Conservation (phyloP, 352 stramenopile species). For the Pythium aquatile region DNA sequence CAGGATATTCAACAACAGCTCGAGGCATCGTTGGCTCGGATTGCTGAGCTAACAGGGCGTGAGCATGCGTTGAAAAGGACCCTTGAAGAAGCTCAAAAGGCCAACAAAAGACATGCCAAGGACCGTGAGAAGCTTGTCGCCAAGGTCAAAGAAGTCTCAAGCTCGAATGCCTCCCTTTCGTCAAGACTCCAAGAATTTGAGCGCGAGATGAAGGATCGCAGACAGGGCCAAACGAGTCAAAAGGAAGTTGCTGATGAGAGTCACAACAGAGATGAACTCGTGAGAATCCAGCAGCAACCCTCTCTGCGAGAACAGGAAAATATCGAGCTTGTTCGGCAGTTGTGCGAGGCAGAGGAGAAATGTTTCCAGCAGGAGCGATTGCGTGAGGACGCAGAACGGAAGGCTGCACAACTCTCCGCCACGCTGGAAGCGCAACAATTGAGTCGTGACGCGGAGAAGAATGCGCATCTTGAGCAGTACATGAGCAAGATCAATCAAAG, state of each 20-base stretch:
- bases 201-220: not conserved
- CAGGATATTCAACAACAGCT: constrained; percentile 15
- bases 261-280: not conserved
- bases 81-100: constrained; percentile 28
- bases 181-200: constrained; percentile 13
- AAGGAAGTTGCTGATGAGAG: constrained; percentile 4
- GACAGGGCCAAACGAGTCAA: not conserved
- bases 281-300: constrained; percentile 27
- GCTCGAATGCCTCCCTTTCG: constrained; percentile 23
- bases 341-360: constrained; percentile 40
- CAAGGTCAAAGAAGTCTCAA: constrained; percentile 23
- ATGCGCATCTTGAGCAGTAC: constrained; percentile 14
- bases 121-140: constrained; percentile 27
- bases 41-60: constrained; percentile 28
- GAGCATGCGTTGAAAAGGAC: constrained; percentile 32
- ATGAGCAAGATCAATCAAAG: constrained; percentile 23
- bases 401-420: not conserved
- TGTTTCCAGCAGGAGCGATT: constrained; percentile 13
- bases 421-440: constrained; percentile 3
- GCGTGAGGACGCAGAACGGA: constrained; percentile 15
- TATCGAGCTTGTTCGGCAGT: constrained; percentile 38
- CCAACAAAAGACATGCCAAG: constrained; percentile 23
- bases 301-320: constrained; percentile 43
- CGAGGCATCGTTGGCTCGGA: constrained; percentile 19
- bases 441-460: constrained; percentile 18